phyloP scores from a whole-genome alignment of 768 basidiomycete genomes.

The Leucogyrophana mollusca region DNA sequence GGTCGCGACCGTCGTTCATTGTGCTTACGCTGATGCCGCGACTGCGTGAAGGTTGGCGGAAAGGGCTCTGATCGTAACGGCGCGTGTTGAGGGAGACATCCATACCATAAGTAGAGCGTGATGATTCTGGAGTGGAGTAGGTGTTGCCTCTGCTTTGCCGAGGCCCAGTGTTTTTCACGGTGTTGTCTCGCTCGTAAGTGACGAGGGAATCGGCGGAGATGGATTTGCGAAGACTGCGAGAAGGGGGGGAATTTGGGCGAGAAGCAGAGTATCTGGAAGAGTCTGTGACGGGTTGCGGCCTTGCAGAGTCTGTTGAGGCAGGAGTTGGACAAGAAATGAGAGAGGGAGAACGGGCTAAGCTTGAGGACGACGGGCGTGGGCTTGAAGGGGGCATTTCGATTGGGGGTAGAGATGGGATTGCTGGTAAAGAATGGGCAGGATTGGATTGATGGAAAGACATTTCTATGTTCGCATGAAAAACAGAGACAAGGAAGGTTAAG shows the following conservation, averaged over 20 bases:
- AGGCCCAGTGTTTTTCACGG: constrained; percentile 26
- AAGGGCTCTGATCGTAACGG: constrained; percentile 23
- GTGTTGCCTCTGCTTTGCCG: constrained; percentile 39
- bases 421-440: constrained; percentile 26
- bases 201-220: constrained; percentile 78
- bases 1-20: constrained; percentile 38
- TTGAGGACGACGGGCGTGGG: constrained; percentile 27
- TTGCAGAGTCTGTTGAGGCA: constrained; percentile 20
- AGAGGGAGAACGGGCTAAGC: constrained; percentile 5
- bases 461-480: too few species aligned
- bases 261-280: constrained; percentile 17
- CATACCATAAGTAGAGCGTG: constrained; percentile 29
- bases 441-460: constrained; percentile 17
- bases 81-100: constrained; percentile 24
- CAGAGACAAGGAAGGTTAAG: too few species aligned
- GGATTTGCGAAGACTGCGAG: constrained; percentile 62
- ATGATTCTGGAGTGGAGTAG: constrained; percentile 33
- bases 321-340: constrained; percentile 14
- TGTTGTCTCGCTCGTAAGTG: constrained; percentile 38
- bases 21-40: constrained; percentile 59
- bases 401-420: constrained; percentile 44
- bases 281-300: constrained; percentile 23
- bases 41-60: constrained; percentile 41
- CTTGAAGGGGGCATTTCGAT: constrained; percentile 37
- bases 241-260: constrained; percentile 26